A percentile compares a stretch with the other conserved stretches of the same genome.
phyloP scores from a whole-genome alignment of 2,329 filamentous ascomycete genomes.

The Hymenoscyphus fraxineus region DNA sequence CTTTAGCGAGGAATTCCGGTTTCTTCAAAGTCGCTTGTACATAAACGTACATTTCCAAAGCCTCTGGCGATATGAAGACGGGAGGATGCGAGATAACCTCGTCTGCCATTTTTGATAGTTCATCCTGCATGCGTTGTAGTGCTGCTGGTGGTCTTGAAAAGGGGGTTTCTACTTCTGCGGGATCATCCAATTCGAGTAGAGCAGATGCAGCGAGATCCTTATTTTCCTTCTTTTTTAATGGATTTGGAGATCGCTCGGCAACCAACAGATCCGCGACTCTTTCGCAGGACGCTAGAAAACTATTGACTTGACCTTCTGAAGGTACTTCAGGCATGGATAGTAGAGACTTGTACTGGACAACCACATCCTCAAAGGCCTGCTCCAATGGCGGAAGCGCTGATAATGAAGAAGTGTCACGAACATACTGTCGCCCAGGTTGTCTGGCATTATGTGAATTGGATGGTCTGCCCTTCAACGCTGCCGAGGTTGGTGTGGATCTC shows the following conservation, averaged over 20 bases:
- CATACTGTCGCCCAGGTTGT: not conserved
- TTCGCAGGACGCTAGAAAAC: constrained; percentile 24
- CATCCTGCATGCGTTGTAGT: constrained; percentile 37
- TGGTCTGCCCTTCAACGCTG: constrained; percentile 3
- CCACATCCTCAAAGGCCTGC: constrained; percentile 23
- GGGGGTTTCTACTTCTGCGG: constrained; percentile 16
- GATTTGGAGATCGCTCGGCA: constrained; percentile 20
- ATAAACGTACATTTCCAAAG: constrained; percentile 71
- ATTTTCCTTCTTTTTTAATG: constrained; percentile 22
- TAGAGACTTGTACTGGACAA: constrained; percentile 22
- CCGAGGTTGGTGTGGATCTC: not conserved
- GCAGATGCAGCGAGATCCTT: constrained; percentile 46
- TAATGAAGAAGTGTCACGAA: not conserved
- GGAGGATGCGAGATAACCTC: constrained; percentile 68
- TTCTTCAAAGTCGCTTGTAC: constrained; percentile 70
- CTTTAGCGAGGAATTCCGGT: constrained; percentile 72
- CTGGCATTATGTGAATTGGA: not conserved
- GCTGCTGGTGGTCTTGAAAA: constrained; percentile 9
- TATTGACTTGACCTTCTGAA: constrained; percentile 24
- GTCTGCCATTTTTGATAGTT: constrained; percentile 60
- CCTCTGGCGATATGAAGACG: constrained; percentile 72
- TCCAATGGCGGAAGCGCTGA: constrained; percentile 19
- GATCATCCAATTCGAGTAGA: constrained; percentile 45
- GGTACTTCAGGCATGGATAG: constrained; percentile 22
- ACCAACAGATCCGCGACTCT: constrained; percentile 25